These are phyloP conservation scores for Daldinia eschscholtzii DNA, from an alignment of 2,329 filamentous ascomycete genomes.

Conservation along the genomic window DNA sequence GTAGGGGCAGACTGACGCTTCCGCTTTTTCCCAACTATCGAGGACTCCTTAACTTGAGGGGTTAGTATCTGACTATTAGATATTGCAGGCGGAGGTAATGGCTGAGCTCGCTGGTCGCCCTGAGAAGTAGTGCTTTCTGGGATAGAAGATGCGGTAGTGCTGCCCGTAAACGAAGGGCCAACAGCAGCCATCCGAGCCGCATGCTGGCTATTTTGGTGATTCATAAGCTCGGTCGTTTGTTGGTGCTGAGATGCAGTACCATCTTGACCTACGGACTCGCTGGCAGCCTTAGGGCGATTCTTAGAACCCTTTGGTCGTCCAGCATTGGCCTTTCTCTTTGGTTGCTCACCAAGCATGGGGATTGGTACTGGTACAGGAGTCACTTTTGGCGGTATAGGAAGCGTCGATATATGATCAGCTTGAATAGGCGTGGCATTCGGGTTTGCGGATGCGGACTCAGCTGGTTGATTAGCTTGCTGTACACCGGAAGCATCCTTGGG, in stretches of 20 bases:
- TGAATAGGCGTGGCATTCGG: conserved; percentile 22
- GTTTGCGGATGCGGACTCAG: conserved; percentile 25
- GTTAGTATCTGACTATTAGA: conserved; percentile 36
- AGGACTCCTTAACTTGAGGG: conserved; percentile 49
- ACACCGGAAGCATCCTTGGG: conserved; percentile 53
- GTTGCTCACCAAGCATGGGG: conserved; percentile 48
- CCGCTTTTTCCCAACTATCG: conserved; percentile 52
- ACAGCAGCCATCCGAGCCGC: conserved; percentile 28
- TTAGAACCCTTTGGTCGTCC: conserved; percentile 57
- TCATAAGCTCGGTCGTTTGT: conserved; percentile 31
- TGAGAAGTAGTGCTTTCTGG: conserved; percentile 37
- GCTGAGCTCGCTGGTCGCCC: conserved; percentile 42
- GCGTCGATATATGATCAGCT: conserved; percentile 26
- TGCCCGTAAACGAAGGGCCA: conserved; percentile 31
- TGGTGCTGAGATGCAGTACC: conserved; percentile 28
- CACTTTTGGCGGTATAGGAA: conserved; percentile 49
- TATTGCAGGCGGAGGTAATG: conserved; percentile 28
- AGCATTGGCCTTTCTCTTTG: conserved; percentile 49
- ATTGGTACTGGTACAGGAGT: conserved; percentile 50
- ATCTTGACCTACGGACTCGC: conserved; percentile 36
- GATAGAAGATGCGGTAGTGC: conserved; percentile 32
- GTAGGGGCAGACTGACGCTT: conserved; percentile 49
- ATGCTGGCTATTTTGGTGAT: conserved; percentile 26
- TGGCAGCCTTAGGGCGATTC: conserved; percentile 51
- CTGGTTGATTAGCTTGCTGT: conserved; percentile 47